Evolutionary conservation across 352 stramenopile species (phyloP), one percentile per base, ranked within the genome.

Genomic region (Phytophthora macrochlamydospora): DNA sequence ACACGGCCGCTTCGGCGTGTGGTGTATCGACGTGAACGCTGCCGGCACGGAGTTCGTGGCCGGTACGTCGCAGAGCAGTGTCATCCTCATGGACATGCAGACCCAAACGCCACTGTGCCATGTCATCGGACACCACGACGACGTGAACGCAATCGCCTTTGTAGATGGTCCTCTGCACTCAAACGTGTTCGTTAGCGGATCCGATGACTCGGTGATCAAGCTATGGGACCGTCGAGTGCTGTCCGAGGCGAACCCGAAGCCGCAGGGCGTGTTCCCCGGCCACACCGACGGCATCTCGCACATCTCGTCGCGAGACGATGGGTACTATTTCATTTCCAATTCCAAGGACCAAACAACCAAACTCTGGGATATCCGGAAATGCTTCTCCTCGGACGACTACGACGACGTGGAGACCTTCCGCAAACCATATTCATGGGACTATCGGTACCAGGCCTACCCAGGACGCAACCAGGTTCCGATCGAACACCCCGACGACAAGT

Each of bases 321-420:
- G 85, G 3, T 92, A 92, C 69, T 95, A 95, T 56, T 95, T 95
- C 53, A 73, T 95, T 29, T 95, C 87, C n/a, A 95, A 95, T 69
- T 73, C 84, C 0, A 95, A 95, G 52, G 87, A 95, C 54, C 88
- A 94, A 62, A 92, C 76, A 11, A 86, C 73, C 51, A 94, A 93
- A 70, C 85, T 95, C 9, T 95, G 85, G 85, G 88, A 95, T 59
- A 75, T 94, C 29, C 81, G 87, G 30, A 93, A 94, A 60, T 95
- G 85, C 61, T 67, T 83, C 33, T 89, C 78, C 3, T 69, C 83
- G 12, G 65, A 86, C 5, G 53, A 78, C 30, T 69, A 85, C 37
- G 75, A 83, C 28, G 56, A 81, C 42, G 30, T 85, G 33, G 73
- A 67, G 8, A 52, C 74, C 44, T 89, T 81, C 56, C 76, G 65